Conservation (phyloP, 129 eudicot genomes). For the Artemisia tridentata region DNA sequence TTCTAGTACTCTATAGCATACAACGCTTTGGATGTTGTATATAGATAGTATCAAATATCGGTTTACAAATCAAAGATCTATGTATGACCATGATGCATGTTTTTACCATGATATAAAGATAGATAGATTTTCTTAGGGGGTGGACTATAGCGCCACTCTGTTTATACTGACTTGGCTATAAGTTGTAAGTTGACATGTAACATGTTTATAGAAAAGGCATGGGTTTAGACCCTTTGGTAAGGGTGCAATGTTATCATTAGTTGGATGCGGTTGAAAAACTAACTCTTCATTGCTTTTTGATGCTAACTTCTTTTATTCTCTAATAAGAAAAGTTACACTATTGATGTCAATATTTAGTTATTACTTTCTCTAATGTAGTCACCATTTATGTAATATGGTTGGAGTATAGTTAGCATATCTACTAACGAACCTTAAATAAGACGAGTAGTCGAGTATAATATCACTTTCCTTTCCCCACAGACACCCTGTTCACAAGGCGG, state of each 20-base stretch:
- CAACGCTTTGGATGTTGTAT: not conserved
- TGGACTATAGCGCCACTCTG: not conserved
- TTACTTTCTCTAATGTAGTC: not conserved
- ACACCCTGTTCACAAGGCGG: not conserved
- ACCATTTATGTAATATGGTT: not conserved
- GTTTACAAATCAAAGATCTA: slow-evolving; percentile 3
- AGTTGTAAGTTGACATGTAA: not conserved
- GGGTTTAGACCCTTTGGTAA: too few relatives aligned
- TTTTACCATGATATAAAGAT: not conserved
- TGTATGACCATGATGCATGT: slow-evolving; percentile 5
- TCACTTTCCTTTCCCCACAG: not conserved
- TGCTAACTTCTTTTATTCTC: too few relatives aligned
- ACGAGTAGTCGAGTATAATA: not conserved
- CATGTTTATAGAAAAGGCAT: too few relatives aligned
- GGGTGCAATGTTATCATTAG: too few relatives aligned
- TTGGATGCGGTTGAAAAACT: too few relatives aligned
- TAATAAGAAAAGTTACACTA: too few relatives aligned
- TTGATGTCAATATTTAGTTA: too few relatives aligned
- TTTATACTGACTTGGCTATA: not conserved
- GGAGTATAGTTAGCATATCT: too few relatives aligned
- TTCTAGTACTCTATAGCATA: not conserved
- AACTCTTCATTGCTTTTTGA: too few relatives aligned
- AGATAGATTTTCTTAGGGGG: not conserved
- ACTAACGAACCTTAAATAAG: not conserved
- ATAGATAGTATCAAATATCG: not conserved